A percentile compares a stretch with the other conserved stretches of the same genome.
These are phyloP conservation scores for Vaccinium myrtillus DNA, from an alignment of 148 eudicot species.

Conservation along the genomic window DNA sequence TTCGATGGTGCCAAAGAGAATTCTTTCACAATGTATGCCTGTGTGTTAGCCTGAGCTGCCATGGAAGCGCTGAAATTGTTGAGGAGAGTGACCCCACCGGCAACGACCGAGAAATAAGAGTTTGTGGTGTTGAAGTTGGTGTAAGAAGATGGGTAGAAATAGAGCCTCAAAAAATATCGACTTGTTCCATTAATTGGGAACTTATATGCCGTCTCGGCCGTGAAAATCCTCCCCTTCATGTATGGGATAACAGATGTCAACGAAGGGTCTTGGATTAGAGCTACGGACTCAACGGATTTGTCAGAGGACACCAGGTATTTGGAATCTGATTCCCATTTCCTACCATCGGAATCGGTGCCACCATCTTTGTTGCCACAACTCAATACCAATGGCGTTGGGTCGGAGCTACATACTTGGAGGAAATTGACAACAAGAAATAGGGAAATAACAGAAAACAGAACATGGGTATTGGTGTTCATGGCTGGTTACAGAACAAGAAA, in stretches of 20 bases:
- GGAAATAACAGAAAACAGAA: conserved; percentile 1
- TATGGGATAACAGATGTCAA: conserved; percentile 64
- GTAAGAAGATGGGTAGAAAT: conserved; percentile 70
- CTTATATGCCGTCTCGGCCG: conserved; percentile 44
- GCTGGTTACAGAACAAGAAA: not conserved
- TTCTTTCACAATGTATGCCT: conserved; percentile 68
- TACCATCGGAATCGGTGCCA: conserved; percentile 49
- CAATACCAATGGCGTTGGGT: conserved; percentile 13
- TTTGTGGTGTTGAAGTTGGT: conserved; percentile 36
- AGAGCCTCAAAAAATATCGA: conserved; percentile 49
- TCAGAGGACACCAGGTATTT: conserved; percentile 37
- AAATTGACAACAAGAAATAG: not conserved
- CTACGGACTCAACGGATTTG: conserved; percentile 30
- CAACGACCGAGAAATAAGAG: conserved; percentile 58
- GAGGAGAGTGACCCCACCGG: conserved; percentile 50
- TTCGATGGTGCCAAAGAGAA: conserved; percentile 46
- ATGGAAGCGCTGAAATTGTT: conserved; percentile 66
- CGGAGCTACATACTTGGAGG: not conserved
- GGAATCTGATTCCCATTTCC: conserved; percentile 61
- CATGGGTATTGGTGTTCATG: conserved; percentile 16
- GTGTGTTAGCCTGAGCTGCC: conserved; percentile 61
- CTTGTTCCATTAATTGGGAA: conserved; percentile 39
- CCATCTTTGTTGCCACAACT: conserved; percentile 46
- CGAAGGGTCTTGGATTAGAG: conserved; percentile 63
- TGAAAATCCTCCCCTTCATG: conserved; percentile 64